These are phyloP conservation scores for thale cress (Arabidopsis thaliana) DNA, from an alignment of 345 rosid species.

Conservation along the genomic window DNA sequence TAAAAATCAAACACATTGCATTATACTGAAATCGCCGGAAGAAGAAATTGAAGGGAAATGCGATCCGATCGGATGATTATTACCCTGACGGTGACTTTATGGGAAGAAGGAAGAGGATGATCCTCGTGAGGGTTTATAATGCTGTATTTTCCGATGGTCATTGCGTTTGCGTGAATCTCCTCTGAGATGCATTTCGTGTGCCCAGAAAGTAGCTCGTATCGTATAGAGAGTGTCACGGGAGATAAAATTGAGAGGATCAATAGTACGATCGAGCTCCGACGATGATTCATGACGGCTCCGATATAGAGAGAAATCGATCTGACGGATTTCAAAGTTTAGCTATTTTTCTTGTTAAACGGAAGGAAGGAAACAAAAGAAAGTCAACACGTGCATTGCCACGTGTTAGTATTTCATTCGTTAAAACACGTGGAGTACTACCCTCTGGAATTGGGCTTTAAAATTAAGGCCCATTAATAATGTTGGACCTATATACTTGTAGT, in stretches of 20 bases:
- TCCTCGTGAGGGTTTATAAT: conserved; percentile 68
- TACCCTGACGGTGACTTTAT: conserved; percentile 77
- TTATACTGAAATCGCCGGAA: conserved; percentile 2
- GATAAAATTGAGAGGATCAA: conserved; percentile 46
- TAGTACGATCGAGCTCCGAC: conserved; percentile 30
- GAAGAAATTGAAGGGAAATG: not conserved
- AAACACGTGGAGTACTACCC: conserved; percentile 6
- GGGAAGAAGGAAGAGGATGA: conserved; percentile 73
- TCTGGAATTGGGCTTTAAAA: conserved; percentile 23
- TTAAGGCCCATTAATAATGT: conserved; percentile 5
- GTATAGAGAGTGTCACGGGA: conserved; percentile 54
- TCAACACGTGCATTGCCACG: conserved; percentile 33
- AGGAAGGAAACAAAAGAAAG: conserved; percentile 22
- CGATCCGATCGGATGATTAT: not conserved
- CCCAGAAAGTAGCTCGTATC: conserved; percentile 76
- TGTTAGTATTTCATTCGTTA: conserved; percentile 17
- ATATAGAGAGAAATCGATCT: conserved; percentile 33
- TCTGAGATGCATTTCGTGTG: conserved; percentile 92
- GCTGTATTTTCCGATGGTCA: conserved; percentile 86
- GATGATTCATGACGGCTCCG: conserved; percentile 39
- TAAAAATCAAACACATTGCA: conserved; percentile 35
- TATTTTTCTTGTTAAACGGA: not conserved
- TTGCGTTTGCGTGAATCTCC: conserved; percentile 71
- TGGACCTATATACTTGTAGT: not conserved
- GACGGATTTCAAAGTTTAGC: conserved; percentile 25